A percentile compares a stretch with the other conserved stretches of the same genome.
Evolutionary conservation across 768 basidiomycete species (phyloP).

Genomic region (Pleurotus platypus): DNA sequence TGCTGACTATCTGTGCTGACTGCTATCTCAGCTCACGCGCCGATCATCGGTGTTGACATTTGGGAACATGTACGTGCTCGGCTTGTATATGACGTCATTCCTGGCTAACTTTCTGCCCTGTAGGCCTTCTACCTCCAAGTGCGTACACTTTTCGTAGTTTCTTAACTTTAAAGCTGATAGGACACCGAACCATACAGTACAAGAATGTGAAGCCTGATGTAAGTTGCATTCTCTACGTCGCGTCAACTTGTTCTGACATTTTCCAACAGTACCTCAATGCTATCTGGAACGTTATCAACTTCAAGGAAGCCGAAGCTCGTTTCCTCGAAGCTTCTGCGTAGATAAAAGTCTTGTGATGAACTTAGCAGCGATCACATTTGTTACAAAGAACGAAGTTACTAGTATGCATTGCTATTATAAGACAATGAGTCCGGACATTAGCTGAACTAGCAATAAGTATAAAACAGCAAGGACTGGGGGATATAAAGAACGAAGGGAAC

Average conservation of each 20-base stretch:
- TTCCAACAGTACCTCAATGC: slow-evolving; percentile 78
- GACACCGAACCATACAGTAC: slow-evolving; percentile 45
- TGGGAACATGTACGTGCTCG: slow-evolving; percentile 81
- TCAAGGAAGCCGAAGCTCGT: slow-evolving; percentile 81
- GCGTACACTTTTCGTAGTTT: slow-evolving; percentile 15
- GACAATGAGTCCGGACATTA: too few relatives aligned
- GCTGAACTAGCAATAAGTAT: background rate
- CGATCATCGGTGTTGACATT: slow-evolving; percentile 94
- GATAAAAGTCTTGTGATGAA: background rate
- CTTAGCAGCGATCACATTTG: background rate
- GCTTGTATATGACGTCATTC: slow-evolving; percentile 9
- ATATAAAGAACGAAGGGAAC: background rate
- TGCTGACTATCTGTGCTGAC: background rate
- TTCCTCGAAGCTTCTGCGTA: slow-evolving; percentile 31
- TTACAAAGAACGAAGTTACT: background rate
- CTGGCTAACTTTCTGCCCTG: slow-evolving; percentile 8
- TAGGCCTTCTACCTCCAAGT: slow-evolving; percentile 72
- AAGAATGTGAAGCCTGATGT: slow-evolving; percentile 94
- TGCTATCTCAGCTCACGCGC: slow-evolving; percentile 60
- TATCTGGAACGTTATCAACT: slow-evolving; percentile 97
- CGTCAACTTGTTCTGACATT: background rate
- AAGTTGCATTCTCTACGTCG: slow-evolving; percentile 27
- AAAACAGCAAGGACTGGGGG: background rate
- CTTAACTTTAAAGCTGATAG: slow-evolving; percentile 8
- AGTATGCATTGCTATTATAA: too few relatives aligned